Evolutionary conservation across 805 yeast genomes (phyloP), one percentile per base, ranked within the genome.

Genomic region (Wickerhamomyces ciferrii): DNA sequence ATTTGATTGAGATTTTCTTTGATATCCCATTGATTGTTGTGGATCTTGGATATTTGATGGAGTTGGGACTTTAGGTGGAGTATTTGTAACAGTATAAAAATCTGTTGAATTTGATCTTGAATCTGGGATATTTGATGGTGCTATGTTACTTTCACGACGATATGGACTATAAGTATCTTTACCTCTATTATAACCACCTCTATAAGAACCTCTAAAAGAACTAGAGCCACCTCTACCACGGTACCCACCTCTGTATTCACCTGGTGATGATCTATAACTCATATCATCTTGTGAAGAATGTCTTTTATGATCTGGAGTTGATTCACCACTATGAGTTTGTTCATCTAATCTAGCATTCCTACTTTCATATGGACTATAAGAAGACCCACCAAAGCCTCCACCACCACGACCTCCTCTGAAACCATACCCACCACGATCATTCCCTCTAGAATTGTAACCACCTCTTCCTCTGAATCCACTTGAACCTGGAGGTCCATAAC

Each of bases 181-280:
- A 31, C 48, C 25, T 38, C 42, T 32, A 17, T 18, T 13, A 19
- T 35, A 42, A 3, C 46, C 51, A 24, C 49, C 45, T 19, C 46
- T 41, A 25, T 31, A 36, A 5, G 36, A 32, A 20, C 46, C 47
- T 13, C 48, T 37, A 17, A n/a, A n/a, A n/a, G n/a, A n/a, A n/a
- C n/a, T n/a, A n/a, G n/a, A n/a, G n/a, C n/a, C n/a, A n/a, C n/a
- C n/a, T 15, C 32, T 11, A 23, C 47, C 43, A 19, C 39, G 32
- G 23, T 34, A 43, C 17, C 24, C 41, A 6, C 38, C 42, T 27
- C 41, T 42, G 5, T 7, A 15, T 19, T 24, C 24, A 29, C 20
- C 27, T 4, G 17, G 9, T 13, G 17, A 27, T 27, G 17, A 15
- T 18, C 37, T 17, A 34, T 31, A 31, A 6, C 10, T 31, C 3